Percentiles rank a stretch among this genome's conserved stretches.
phyloP scores from a whole-genome alignment of 1,284 basidiomycete species.

The Sanghuangporus baumii region DNA sequence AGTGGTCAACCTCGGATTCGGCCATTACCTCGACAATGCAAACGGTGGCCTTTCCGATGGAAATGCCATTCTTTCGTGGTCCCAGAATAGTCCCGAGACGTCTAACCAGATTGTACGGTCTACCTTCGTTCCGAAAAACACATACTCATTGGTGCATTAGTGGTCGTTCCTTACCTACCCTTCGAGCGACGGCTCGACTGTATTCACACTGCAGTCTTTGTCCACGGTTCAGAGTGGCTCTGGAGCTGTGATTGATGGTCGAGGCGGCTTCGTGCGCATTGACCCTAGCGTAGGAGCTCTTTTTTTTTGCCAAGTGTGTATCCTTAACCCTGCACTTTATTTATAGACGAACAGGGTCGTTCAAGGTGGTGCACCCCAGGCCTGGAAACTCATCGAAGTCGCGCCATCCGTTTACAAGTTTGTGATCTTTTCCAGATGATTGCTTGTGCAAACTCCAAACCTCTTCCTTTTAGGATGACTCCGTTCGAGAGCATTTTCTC shows the following conservation, averaged over 20 bases:
- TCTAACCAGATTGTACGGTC: not conserved
- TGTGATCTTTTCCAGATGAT: not conserved
- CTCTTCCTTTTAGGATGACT: not conserved
- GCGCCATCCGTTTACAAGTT: slow-evolving; percentile 8
- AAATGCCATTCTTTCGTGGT: slow-evolving; percentile 11
- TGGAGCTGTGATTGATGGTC: not conserved
- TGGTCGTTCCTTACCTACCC: slow-evolving; percentile 14
- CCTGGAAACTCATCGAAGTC: slow-evolving; percentile 12
- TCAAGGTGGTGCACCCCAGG: slow-evolving; percentile 10
- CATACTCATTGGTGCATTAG: not conserved
- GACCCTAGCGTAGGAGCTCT: not conserved
- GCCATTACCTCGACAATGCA: slow-evolving; percentile 12
- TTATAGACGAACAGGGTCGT: slow-evolving; percentile 4
- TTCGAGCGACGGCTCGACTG: slow-evolving; percentile 5
- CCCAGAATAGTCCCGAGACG: not conserved
- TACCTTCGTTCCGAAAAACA: not conserved
- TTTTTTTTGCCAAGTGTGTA: not conserved
- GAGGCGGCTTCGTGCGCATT: slow-evolving; percentile 9
- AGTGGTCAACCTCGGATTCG: slow-evolving; percentile 7
- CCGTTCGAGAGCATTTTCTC: slow-evolving; percentile 12
- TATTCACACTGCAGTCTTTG: slow-evolving; percentile 11
- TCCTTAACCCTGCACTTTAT: not conserved
- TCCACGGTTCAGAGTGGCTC: not conserved
- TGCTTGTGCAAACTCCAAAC: not conserved
- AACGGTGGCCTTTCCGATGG: slow-evolving; percentile 2